These are phyloP conservation scores for Erythrophleum ivorense DNA, from an alignment of 331 rosid species.

Conservation along the genomic window DNA sequence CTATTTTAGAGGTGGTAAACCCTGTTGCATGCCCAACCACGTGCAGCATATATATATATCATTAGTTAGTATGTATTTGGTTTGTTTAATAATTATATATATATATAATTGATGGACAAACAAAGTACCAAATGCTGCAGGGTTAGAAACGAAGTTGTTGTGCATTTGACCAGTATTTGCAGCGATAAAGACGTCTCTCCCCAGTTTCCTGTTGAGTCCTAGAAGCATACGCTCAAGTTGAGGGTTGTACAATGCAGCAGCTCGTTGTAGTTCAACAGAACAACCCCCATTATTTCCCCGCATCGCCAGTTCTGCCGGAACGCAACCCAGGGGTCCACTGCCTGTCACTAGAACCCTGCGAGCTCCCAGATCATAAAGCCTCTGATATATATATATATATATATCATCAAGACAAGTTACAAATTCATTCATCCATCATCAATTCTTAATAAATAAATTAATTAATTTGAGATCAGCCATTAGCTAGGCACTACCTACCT, in stretches of 20 bases:
- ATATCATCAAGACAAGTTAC: too few relatives aligned
- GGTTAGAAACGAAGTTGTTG: slow-evolving; percentile 55
- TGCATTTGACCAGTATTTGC: slow-evolving; percentile 57
- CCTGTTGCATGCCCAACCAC: slow-evolving; percentile 43
- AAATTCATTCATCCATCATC: neutral
- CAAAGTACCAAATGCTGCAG: slow-evolving; percentile 54
- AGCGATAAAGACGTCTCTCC: slow-evolving; percentile 58
- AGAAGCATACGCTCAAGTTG: slow-evolving; percentile 56
- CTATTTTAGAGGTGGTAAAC: slow-evolving; percentile 62
- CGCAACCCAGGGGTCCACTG: slow-evolving; percentile 79
- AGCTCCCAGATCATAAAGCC: slow-evolving; percentile 62
- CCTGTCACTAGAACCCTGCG: slow-evolving; percentile 82
- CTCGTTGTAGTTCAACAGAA: slow-evolving; percentile 64
- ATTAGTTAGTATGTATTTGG: too few relatives aligned
- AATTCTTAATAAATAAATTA: too few relatives aligned
- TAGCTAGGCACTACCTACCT: slow-evolving; percentile 44
- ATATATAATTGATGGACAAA: too few relatives aligned
- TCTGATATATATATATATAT: slow-evolving; percentile 52
- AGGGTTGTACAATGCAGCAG: slow-evolving; percentile 66
- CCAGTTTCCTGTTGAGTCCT: slow-evolving; percentile 57
- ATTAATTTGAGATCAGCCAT: too few relatives aligned
- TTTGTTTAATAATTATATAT: too few relatives aligned
- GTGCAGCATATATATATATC: too few relatives aligned
- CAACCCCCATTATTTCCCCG: slow-evolving; percentile 59
- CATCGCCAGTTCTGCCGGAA: slow-evolving; percentile 75